Conservation (phyloP, 768 basidiomycete species). For the Serendipita indica region DNA sequence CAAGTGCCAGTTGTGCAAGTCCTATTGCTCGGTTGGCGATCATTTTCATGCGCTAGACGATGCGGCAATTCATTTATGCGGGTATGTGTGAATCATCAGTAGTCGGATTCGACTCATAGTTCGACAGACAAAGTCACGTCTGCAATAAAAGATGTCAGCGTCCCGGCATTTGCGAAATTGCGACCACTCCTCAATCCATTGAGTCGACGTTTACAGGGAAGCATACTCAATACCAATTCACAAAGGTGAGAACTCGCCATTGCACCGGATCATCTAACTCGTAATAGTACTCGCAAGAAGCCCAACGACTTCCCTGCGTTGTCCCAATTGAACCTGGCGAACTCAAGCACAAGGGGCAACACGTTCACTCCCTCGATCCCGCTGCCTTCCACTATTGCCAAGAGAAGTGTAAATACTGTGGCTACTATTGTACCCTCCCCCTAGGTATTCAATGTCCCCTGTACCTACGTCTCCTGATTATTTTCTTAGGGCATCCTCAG, state of each 20-base stretch:
- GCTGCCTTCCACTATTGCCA: constrained; percentile 42
- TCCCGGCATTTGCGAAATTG: constrained; percentile 41
- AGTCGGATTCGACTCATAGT: neutral
- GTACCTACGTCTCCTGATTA: neutral
- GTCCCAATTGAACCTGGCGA: constrained; percentile 31
- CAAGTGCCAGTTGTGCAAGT: constrained; percentile 39
- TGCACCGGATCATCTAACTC: neutral
- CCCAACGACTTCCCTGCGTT: constrained; percentile 37
- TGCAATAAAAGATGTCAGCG: constrained; percentile 31
- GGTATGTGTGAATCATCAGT: constrained; percentile 24
- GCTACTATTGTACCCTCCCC: constrained; percentile 44
- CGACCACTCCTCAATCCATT: constrained; percentile 42
- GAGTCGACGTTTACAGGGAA: constrained; percentile 46
- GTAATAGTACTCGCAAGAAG: constrained; percentile 23
- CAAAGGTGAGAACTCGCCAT: constrained; percentile 31
- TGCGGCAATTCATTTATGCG: constrained; percentile 38
- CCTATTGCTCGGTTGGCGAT: constrained; percentile 32
- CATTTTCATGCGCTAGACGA: constrained; percentile 39
- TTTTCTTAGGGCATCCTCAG: constrained; percentile 39
- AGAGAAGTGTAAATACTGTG: constrained; percentile 36
- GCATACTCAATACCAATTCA: constrained; percentile 49
- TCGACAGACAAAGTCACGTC: constrained; percentile 34
- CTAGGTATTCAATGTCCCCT: constrained; percentile 26
- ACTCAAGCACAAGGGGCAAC: constrained; percentile 31
- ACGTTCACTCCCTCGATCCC: constrained; percentile 33